Percentiles rank a stretch among this genome's conserved stretches.
These are phyloP conservation scores for Chaetoceros muelleri DNA, from an alignment of 108 stramenopile genomes.

Conservation along the genomic window DNA sequence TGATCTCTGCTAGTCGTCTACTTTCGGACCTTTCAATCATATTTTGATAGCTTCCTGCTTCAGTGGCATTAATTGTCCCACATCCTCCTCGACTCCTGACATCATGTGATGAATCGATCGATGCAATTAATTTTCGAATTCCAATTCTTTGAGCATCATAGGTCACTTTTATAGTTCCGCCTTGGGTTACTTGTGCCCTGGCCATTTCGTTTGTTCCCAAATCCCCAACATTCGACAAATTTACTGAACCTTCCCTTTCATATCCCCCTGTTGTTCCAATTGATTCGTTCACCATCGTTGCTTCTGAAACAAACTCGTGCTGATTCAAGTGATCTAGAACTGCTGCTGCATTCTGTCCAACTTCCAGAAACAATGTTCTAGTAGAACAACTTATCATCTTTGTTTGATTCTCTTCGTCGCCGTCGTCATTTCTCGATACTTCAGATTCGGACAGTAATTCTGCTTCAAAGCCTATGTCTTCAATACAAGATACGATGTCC, in stretches of 20 bases:
- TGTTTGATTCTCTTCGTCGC: conserved; percentile 8
- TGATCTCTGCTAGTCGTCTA: conserved; percentile 27
- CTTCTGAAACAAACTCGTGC: no score
- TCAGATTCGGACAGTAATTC: conserved; percentile 14
- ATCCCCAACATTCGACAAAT: conserved; percentile 9
- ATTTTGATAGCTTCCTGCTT: conserved; percentile 21
- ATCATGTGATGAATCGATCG: conserved; percentile 7
- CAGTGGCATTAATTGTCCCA: conserved; percentile 24
- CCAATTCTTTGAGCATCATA: conserved; percentile 21
- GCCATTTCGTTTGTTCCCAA: conserved; percentile 1
- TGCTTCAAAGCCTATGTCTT: conserved; percentile 30
- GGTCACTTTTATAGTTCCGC: conserved; percentile 22
- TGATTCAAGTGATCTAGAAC: no score
- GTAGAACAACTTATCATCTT: no score
- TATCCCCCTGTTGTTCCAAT: background rate
- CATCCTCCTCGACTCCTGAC: conserved; percentile 9
- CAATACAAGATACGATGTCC: conserved; percentile 18
- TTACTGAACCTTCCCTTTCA: conserved; percentile 8
- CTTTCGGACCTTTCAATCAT: conserved; percentile 5
- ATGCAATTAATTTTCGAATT: conserved; percentile 22
- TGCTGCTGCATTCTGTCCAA: no score
- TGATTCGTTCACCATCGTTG: background rate
- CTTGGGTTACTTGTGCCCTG: background rate
- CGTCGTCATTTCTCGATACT: background rate
- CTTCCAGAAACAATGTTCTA: no score